Percentiles rank a stretch among this genome's conserved stretches.
Evolutionary conservation across 2,329 filamentous ascomycete species (phyloP).

Genomic region (Monosporascus sp.): DNA sequence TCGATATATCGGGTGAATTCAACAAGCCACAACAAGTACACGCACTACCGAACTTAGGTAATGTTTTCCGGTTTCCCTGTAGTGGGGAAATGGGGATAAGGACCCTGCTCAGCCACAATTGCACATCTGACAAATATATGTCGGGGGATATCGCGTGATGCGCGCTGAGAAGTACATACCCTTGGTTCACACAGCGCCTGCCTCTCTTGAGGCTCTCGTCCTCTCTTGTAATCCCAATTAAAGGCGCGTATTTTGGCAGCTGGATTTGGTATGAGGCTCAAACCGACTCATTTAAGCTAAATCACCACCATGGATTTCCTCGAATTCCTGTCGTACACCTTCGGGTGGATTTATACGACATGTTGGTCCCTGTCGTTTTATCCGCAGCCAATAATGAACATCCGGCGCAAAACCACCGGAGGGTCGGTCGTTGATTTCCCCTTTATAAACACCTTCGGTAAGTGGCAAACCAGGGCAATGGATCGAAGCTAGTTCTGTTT

Average conservation of each 20-base stretch:
- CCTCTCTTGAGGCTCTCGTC: neutral
- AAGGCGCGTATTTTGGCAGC: neutral
- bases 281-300: neutral
- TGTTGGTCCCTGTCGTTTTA: conserved; percentile 91
- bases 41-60: too few relatives aligned
- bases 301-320: conserved; percentile 35
- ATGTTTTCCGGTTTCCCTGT: too few relatives aligned
- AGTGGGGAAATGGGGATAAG: too few relatives aligned
- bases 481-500: neutral
- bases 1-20: too few relatives aligned
- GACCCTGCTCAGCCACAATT: too few relatives aligned
- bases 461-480: conserved; percentile 8
- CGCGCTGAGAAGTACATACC: too few relatives aligned
- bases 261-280: neutral
- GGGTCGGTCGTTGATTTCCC: conserved; percentile 89
- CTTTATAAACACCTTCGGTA: conserved; percentile 61
- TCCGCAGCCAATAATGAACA: conserved; percentile 81
- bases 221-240: neutral
- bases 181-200: too few relatives aligned
- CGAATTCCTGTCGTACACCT: conserved; percentile 46
- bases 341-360: conserved; percentile 71
- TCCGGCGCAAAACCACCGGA: conserved; percentile 65
- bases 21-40: too few relatives aligned
- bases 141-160: too few relatives aligned
- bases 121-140: too few relatives aligned